Percentiles rank a stretch among this genome's conserved stretches.
Conservation (phyloP, 331 rosid species). For the Prunus yedoensis region DNA sequence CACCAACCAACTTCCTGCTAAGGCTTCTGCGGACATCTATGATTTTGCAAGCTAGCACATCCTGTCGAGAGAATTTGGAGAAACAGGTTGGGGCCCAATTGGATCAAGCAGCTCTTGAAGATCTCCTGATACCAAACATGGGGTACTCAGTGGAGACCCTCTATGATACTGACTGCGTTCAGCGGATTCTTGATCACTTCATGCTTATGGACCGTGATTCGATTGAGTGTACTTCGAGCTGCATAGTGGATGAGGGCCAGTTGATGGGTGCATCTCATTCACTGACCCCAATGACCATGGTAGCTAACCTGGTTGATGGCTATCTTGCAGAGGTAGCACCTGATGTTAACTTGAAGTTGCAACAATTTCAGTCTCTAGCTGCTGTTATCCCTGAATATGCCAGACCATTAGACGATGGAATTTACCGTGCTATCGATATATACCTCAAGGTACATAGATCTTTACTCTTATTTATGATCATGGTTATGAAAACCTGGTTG, state of each 20-base stretch:
- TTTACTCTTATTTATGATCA: background rate
- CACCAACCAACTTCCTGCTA: conserved; percentile 64
- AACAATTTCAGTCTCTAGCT: conserved; percentile 73
- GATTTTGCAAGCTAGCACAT: conserved; percentile 55
- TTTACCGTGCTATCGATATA: conserved; percentile 80
- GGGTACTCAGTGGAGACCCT: conserved; percentile 80
- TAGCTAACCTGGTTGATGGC: conserved; percentile 72
- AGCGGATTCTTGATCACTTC: conserved; percentile 85
- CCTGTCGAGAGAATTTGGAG: conserved; percentile 65
- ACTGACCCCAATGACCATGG: conserved; percentile 53
- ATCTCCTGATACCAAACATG: conserved; percentile 75
- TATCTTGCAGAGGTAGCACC: conserved; percentile 91
- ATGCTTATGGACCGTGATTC: conserved; percentile 48
- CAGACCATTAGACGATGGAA: conserved; percentile 72
- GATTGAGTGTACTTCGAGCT: conserved; percentile 40
- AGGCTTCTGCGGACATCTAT: conserved; percentile 66
- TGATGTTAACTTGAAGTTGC: conserved; percentile 66
- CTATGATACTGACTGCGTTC: conserved; percentile 78
- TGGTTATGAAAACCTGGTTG: conserved; percentile 3
- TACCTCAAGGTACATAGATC: conserved; percentile 67
- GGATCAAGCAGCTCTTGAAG: conserved; percentile 71
- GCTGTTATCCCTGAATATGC: conserved; percentile 73
- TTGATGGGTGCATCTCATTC: conserved; percentile 45
- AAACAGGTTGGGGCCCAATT: conserved; percentile 67
- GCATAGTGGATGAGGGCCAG: conserved; percentile 52